Evolutionary conservation across 2,329 filamentous ascomycete genomes (phyloP), one percentile per base, ranked within the genome.

Genomic region (Aplosporella prunicola): DNA sequence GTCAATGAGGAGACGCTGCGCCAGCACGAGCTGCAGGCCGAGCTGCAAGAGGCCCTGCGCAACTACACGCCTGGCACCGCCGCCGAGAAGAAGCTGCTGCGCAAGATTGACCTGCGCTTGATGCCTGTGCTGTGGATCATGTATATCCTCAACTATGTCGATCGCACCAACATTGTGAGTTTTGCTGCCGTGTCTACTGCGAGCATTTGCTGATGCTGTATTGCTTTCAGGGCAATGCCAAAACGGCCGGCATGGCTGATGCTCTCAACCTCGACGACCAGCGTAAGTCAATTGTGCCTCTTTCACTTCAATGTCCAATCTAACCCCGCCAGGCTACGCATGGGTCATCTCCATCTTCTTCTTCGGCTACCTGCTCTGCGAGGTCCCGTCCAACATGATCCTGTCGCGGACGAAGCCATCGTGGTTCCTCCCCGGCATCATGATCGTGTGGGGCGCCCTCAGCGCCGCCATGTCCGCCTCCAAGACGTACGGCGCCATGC

Each of bases 111-210:
- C 52, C 48, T 69, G 15, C 70, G 80, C 36, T 42, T 86, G 55
- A 63, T 85, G 48, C 80, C 80, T 0, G 76, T 78, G 58, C 64
- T 86, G 39, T 74, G 85, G 32, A 55, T 85, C 45, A 82, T 86
- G 63, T 86, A 85, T 52, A 82, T 86, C 53, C 67, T 82, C 63
- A 85, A 86, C 60, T 86, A 83, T 55, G 58, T 81, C 10, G 76
- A 80, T 50, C 64, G 76, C 22, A 80, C 80, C 52, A 80, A 82
- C 55, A 80, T 82, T 44, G 77, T 39, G 17, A 29, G 37, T 24
- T 18, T 27, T 13, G 5, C n/a, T n/a, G n/a, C n/a, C n/a, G n/a
- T n/a, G n/a, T n/a, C 16, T 3, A 9, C 10, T 13, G 10, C 3
- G 10, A 7, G 23, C 8, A 9, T 6, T 29, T 6, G 13, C 4